phyloP scores from a whole-genome alignment of 31 red algal species.

The Porphyra umbilicalis region DNA sequence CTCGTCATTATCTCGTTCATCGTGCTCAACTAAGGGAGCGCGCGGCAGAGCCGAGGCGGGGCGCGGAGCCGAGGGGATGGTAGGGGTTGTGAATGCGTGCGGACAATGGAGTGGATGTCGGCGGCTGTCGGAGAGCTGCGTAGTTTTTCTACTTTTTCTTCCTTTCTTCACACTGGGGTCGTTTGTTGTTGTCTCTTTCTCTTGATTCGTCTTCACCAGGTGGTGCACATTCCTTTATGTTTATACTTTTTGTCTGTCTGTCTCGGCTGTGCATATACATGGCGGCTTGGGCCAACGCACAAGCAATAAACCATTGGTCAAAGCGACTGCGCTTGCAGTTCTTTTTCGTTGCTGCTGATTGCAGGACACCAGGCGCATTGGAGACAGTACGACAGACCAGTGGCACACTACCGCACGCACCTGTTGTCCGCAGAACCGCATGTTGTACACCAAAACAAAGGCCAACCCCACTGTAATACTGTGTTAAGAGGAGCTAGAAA shows the following conservation, averaged over 20 bases:
- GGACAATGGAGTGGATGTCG: neutral
- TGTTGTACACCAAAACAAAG: too few species aligned
- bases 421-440: too few species aligned
- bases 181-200: neutral
- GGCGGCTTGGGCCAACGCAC: too few species aligned
- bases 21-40: neutral
- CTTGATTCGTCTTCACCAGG: neutral
- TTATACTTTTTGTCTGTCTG: neutral
- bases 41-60: neutral
- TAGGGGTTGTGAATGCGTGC: neutral
- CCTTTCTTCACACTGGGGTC: neutral
- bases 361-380: too few species aligned
- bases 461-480: too few species aligned
- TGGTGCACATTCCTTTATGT: neutral
- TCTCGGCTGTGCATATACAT: too few species aligned
- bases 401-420: too few species aligned
- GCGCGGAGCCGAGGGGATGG: neutral
- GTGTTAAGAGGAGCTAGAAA: too few species aligned
- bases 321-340: too few species aligned
- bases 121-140: neutral
- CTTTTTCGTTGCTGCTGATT: too few species aligned
- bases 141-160: neutral
- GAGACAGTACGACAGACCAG: too few species aligned
- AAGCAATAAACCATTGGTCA: too few species aligned
- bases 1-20: slow-evolving; percentile 32